phyloP scores from a whole-genome alignment of 257 asterid species.

The Forsythia suspensa region DNA sequence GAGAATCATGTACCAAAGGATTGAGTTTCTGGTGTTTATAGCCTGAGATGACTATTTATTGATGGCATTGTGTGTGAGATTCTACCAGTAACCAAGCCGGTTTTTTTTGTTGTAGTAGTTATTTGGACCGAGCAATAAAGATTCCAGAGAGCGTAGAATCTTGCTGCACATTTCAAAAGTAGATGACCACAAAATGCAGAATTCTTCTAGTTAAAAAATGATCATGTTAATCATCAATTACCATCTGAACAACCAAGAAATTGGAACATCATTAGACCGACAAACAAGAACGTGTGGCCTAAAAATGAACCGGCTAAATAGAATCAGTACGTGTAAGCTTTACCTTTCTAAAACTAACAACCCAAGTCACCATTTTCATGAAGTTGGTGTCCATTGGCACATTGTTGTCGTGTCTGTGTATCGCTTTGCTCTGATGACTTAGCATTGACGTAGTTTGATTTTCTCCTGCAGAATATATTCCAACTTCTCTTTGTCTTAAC shows the following conservation, averaged over 20 bases:
- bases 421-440: slow-evolving; percentile 5
- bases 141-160: not conserved
- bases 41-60: no score
- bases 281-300: not conserved
- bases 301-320: not conserved
- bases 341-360: not conserved
- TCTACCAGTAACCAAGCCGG: not conserved
- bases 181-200: not conserved
- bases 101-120: not conserved
- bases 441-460: slow-evolving; percentile 28
- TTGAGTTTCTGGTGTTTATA: not conserved
- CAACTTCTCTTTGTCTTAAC: slow-evolving; percentile 63
- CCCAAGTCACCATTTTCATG: slow-evolving; percentile 9
- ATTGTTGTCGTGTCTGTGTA: slow-evolving; percentile 17
- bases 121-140: not conserved
- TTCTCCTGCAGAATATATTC: slow-evolving; percentile 78
- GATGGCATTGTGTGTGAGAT: not conserved
- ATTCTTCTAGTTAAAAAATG: not conserved
- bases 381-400: not conserved
- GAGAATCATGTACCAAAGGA: not conserved
- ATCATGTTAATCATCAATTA: not conserved
- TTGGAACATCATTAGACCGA: not conserved
- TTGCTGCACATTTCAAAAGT: not conserved
- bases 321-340: not conserved
- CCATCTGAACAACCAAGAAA: not conserved